A percentile compares a stretch with the other conserved stretches of the same genome.
Evolutionary conservation across 1,284 basidiomycete genomes (phyloP).

Genomic region (Phellopilus nigrolimitatus): DNA sequence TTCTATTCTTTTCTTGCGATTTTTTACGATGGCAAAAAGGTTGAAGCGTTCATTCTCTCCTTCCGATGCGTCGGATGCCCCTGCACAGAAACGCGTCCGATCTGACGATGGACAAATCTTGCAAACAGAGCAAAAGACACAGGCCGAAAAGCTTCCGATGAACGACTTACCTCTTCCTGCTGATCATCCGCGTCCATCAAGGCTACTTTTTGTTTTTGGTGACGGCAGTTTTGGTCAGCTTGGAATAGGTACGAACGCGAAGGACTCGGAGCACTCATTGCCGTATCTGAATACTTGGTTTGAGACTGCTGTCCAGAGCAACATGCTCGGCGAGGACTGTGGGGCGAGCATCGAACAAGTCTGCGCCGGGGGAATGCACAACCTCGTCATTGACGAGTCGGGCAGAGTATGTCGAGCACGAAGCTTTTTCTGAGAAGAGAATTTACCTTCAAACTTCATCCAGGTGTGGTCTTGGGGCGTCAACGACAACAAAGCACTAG

Average conservation of each 20-base stretch:
- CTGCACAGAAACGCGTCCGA: conserved; percentile 5
- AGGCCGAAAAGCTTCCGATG: conserved; percentile 11
- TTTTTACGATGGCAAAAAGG: conserved; percentile 12
- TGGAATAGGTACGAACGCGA: conserved; percentile 38
- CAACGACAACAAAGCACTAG: conserved; percentile 56
- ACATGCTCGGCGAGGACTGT: conserved; percentile 30
- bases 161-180: conserved; percentile 22
- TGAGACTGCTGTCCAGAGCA: conserved; percentile 31
- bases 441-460: not conserved
- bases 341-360: conserved; percentile 39
- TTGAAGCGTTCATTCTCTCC: conserved; percentile 6
- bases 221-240: conserved; percentile 44
- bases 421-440: not conserved
- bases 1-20: not conserved
- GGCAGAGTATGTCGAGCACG: conserved; percentile 35
- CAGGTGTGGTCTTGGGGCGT: conserved; percentile 49
- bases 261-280: conserved; percentile 40
- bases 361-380: conserved; percentile 47
- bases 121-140: not conserved
- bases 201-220: conserved; percentile 41
- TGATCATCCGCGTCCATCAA: conserved; percentile 24
- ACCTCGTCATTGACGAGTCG: conserved; percentile 41
- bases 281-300: conserved; percentile 40
- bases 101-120: not conserved
- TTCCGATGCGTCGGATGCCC: not conserved